Evolutionary conservation across 345 rosid species (phyloP), one percentile per base, ranked within the genome.

Genomic region (Melastoma malabathricum): DNA sequence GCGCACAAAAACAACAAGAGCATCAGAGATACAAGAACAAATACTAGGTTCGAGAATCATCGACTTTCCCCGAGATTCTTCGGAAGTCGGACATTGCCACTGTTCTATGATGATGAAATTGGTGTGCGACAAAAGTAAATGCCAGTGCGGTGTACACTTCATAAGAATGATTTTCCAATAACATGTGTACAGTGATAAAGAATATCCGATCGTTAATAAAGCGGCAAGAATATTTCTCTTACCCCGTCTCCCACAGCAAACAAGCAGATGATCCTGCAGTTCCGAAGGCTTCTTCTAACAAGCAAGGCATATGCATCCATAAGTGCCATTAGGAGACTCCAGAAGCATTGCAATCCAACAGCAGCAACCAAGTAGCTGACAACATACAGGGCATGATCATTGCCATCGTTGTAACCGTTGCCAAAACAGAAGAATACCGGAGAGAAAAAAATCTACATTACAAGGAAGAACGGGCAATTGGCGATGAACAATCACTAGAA

Each of bases 221-320:
- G 52, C 47, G 43, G 52, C 54, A 43, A 45, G 59, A 50, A 27
- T 44, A 41, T 15, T 18, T 50, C 43, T 1, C 80, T 79, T 73
- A 84, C 95, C 80, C 86, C 95, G 63, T 89, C 92, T 43, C 97
- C 92, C 31, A 77, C 63, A 2, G 94, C 65, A 54, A 89, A 76
- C 48, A 87, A 59, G 10, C 70, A 60, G 48, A 82, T 62, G 43
- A 68, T 50, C 7, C 54, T 23, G 51, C 57, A 60, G 65, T 80
- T 88, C 23, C 66, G 66, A 38, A 88, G 73, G 64, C 84, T 78
- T 57, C 95, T 62, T 71, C 58, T 73, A 57, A 84, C 97, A 58
- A 76, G 20, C 39, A 88, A 69, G 16, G 94, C 84, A 68, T 80
- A 80, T 49, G 68, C 51, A 61, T 88, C 86, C 5, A 80, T 56